A percentile compares a stretch with the other conserved stretches of the same genome.
phyloP scores from a whole-genome alignment of 768 basidiomycete species.

The Boletus patriciae region DNA sequence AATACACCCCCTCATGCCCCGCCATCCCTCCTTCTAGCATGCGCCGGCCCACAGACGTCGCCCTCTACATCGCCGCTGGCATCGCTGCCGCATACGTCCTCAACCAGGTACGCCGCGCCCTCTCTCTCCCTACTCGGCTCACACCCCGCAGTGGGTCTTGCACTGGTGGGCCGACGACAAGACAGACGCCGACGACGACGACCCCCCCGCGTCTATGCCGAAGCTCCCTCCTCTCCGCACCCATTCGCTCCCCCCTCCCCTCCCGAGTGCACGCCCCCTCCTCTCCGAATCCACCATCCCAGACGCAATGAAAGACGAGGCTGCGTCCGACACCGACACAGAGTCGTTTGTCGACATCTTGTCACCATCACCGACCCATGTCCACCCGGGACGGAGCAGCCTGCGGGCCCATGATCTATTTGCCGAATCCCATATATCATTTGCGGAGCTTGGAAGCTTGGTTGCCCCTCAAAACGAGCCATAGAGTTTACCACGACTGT shows the following conservation, averaged over 20 bases:
- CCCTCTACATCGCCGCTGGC: constrained; percentile 9
- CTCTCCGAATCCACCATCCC: neutral
- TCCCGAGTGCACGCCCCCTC: constrained; percentile 1
- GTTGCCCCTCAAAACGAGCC: constrained; percentile 7
- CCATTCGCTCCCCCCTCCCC: constrained; percentile 9
- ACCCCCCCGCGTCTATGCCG: neutral
- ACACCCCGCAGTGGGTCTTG: constrained; percentile 12
- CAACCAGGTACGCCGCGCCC: constrained; percentile 10
- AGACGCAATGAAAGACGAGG: neutral
- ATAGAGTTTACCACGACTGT: too few relatives aligned
- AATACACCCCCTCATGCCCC: neutral
- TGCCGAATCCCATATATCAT: constrained; percentile 27
- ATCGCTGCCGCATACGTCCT: constrained; percentile 24
- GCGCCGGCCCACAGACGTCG: constrained; percentile 11
- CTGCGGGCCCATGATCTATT: constrained; percentile 28
- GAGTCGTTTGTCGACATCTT: constrained; percentile 21
- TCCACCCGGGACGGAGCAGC: constrained; percentile 14
- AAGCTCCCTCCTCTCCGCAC: constrained; percentile 8
- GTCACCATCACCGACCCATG: constrained; percentile 16
- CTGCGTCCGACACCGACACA: constrained; percentile 1
- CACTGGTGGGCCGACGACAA: constrained; percentile 3
- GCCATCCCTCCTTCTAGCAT: neutral
- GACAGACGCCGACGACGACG: neutral
- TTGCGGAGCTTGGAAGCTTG: constrained; percentile 28
- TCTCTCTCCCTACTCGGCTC: neutral